A percentile compares a stretch with the other conserved stretches of the same genome.
Evolutionary conservation across 176 grass and related monocot genomes (phyloP).

Genomic region (Triticum monococcum): DNA sequence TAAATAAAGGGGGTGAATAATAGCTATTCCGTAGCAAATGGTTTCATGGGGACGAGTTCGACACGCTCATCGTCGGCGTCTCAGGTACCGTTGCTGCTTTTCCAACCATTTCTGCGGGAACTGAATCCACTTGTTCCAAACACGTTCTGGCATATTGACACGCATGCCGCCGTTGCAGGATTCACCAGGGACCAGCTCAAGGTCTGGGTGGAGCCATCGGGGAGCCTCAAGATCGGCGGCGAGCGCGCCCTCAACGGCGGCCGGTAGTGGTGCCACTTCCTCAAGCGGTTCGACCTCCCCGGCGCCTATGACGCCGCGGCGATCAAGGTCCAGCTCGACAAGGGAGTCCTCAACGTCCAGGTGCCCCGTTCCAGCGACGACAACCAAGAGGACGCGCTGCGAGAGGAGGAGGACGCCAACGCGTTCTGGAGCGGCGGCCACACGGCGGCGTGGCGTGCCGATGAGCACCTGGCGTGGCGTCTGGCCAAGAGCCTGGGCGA

Average conservation of each 20-base stretch:
- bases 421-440: background rate
- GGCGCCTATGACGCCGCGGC: background rate
- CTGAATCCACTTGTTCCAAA: background rate
- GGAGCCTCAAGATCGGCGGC: constrained; percentile 51
- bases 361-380: constrained; percentile 21
- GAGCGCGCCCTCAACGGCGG: constrained; percentile 44
- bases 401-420: background rate
- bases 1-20: too few relatives aligned
- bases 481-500: constrained; percentile 32
- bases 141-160: background rate
- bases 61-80: constrained; percentile 51
- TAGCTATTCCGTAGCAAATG: constrained; percentile 29
- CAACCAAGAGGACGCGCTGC: background rate
- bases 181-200: constrained; percentile 75
- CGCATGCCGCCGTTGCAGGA: constrained; percentile 26
- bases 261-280: constrained; percentile 43
- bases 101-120: background rate
- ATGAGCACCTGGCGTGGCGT: background rate
- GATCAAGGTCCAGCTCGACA: constrained; percentile 61
- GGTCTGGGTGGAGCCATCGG: constrained; percentile 43
- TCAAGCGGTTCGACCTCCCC: constrained; percentile 53
- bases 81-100: constrained; percentile 20
- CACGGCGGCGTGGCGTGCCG: background rate
- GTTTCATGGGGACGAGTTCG: constrained; percentile 40
- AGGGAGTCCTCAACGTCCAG: constrained; percentile 51